Conservation (phyloP, 2,329 filamentous ascomycete species). For the Setomelanomma holmii region DNA sequence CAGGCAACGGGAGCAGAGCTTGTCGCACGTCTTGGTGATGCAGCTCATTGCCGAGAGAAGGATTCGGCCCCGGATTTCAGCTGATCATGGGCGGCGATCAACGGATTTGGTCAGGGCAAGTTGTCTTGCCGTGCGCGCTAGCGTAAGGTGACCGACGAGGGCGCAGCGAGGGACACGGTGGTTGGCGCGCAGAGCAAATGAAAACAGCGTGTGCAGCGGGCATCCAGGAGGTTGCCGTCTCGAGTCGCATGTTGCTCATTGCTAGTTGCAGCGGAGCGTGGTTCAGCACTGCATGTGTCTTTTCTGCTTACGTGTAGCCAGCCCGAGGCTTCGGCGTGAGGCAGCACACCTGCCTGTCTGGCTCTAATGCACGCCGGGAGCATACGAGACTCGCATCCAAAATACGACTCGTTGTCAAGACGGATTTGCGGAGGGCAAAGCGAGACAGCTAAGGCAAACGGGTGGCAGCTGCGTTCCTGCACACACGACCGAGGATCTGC, state of each 20-base stretch:
- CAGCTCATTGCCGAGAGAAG: slow-evolving; percentile 9
- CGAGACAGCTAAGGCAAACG: slow-evolving; percentile 1
- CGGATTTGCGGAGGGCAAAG: neutral
- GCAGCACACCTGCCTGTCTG: slow-evolving; percentile 22
- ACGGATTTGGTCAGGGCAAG: slow-evolving; percentile 13
- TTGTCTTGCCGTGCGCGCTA: slow-evolving; percentile 15
- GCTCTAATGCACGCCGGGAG: slow-evolving; percentile 10
- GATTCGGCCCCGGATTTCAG: slow-evolving; percentile 22
- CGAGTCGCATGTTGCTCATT: slow-evolving; percentile 5
- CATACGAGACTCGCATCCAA: slow-evolving; percentile 1
- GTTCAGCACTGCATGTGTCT: slow-evolving; percentile 6
- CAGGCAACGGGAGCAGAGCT: slow-evolving; percentile 17
- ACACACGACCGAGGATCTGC: slow-evolving; percentile 14
- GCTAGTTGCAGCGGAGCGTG: slow-evolving; percentile 10
- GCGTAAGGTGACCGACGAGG: slow-evolving; percentile 13
- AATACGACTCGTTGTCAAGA: neutral
- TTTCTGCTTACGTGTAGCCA: slow-evolving; percentile 23
- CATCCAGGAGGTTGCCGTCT: slow-evolving; percentile 3
- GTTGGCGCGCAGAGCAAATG: slow-evolving; percentile 7
- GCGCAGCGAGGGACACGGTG: neutral
- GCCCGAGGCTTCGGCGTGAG: slow-evolving; percentile 15
- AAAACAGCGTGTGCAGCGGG: slow-evolving; percentile 1
- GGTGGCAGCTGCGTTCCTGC: neutral
- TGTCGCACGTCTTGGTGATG: slow-evolving; percentile 8
- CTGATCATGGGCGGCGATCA: slow-evolving; percentile 25